Evolutionary conservation across 495 filamentous ascomycete species (phyloP).

Genomic region (Xeromyces bisporus): DNA sequence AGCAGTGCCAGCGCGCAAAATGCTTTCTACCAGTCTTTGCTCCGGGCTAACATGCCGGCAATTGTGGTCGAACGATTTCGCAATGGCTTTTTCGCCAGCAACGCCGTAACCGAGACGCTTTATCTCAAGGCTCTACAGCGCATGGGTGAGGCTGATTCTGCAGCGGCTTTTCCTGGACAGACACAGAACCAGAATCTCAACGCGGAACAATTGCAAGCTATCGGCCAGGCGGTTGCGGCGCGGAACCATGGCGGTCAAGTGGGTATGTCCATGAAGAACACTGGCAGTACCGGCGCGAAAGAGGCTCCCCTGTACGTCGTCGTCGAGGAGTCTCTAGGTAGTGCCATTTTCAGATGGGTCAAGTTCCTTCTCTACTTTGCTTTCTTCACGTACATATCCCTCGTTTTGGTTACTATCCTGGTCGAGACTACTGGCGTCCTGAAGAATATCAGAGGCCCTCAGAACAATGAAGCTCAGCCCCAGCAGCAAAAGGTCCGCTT

Average conservation of each 20-base stretch:
- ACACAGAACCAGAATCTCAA: constrained; percentile 27
- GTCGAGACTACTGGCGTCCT: constrained; percentile 62
- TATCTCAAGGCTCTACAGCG: constrained; percentile 60
- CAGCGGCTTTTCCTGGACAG: constrained; percentile 14
- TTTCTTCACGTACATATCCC: constrained; percentile 52
- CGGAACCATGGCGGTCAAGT: constrained; percentile 49
- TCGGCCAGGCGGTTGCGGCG: constrained; percentile 76
- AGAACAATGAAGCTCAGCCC: constrained; percentile 68
- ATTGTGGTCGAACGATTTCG: constrained; percentile 83
- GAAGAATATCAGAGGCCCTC: constrained; percentile 54
- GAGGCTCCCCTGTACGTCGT: constrained; percentile 79
- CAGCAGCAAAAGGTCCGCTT: constrained; percentile 85
- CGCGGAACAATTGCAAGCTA: constrained; percentile 56
- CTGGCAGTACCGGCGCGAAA: constrained; percentile 52
- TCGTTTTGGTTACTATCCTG: constrained; percentile 59
- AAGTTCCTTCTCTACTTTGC: constrained; percentile 68
- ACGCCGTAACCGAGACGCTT: constrained; percentile 48
- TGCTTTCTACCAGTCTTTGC: constrained; percentile 81
- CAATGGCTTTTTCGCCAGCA: constrained; percentile 67
- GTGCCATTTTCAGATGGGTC: constrained; percentile 71
- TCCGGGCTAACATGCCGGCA: constrained; percentile 78
- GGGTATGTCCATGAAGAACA: constrained; percentile 23
- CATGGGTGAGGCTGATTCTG: constrained; percentile 37
- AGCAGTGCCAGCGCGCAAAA: constrained; percentile 73
- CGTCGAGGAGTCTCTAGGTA: constrained; percentile 76